Percentiles rank a stretch among this genome's conserved stretches.
Evolutionary conservation across 2,329 filamentous ascomycete species (phyloP).

Genomic region (Pestalotiopsis sp.): DNA sequence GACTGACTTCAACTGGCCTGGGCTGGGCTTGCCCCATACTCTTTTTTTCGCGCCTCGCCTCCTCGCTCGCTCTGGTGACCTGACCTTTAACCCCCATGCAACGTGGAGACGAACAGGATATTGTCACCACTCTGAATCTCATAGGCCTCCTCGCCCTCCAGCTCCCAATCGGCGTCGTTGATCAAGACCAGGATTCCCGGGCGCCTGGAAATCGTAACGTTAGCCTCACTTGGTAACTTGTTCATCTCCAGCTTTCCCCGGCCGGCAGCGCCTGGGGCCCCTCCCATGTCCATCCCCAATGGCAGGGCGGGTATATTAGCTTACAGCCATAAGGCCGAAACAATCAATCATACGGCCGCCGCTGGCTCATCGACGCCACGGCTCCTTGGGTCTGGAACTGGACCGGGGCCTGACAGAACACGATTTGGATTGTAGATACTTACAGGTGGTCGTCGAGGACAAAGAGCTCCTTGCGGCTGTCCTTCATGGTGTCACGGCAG

Average conservation of each 20-base stretch:
- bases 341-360: neutral
- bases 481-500: conserved; percentile 81
- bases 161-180: conserved; percentile 97
- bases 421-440: conserved; percentile 40
- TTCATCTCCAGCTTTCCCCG: neutral
- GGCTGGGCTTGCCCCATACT: neutral
- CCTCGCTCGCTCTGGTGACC: conserved; percentile 2
- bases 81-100: conserved; percentile 78
- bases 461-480: conserved; percentile 85
- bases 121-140: conserved; percentile 81
- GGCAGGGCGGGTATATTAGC: neutral
- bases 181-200: conserved; percentile 95
- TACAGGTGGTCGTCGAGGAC: conserved; percentile 87
- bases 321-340: conserved; percentile 7
- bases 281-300: neutral
- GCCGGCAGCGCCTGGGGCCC: neutral
- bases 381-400: neutral
- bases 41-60: neutral
- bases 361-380: neutral
- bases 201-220: conserved; percentile 60
- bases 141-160: conserved; percentile 92
- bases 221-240: conserved; percentile 17
- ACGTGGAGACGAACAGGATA: conserved; percentile 92
- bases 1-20: neutral
- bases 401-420: neutral